Evolutionary conservation across 768 basidiomycete species (phyloP), one percentile per base, ranked within the genome.

Genomic region (Tylopilus cervinicoccineus): DNA sequence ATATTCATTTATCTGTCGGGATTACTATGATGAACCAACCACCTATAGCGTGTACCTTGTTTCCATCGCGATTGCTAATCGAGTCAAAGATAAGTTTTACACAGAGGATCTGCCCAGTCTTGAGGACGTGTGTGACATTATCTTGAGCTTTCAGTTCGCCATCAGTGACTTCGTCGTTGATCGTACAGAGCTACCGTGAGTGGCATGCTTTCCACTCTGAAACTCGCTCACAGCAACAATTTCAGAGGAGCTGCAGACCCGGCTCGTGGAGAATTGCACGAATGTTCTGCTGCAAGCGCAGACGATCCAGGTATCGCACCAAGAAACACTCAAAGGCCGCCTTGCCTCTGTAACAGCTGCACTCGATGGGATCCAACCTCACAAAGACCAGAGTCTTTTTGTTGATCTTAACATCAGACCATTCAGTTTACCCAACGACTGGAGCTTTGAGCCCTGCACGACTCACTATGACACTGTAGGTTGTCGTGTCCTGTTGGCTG

Each of bases 401-500:
- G 77, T 90, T 24, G 75, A 84, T 47, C 73, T 84, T 59, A 92
- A 93, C 60, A 63, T 80, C 29, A 73, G 84, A 28, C 74, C 78
- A 3, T 92, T 91, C 62, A 71, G 67, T 26, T 65, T 76, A 11
- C 88, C 90, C 9, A 59, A 56, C 11, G 83, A 89, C 59, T 88
- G 80, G 83, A 65, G 52, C 36, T 93, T 91, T 57, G 88, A 92
- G 61, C 85, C 88, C 13, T 88, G 84, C 52, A 53, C 75, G 7
- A 77, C 69, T 45, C 81, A 86, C 55, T 92, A 93, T 62, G 90
- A 93, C 59, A 86, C 80, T 38, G 89, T 81, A 62, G 53, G 80
- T 65, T 14, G 26, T 23, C n/a, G 29, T 34, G 42, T 38, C 23
- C 5, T 36, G 41, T 37, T 10, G 16, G 10, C 1, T 41, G 13